Percentiles rank a stretch among this genome's conserved stretches.
Evolutionary conservation across 2,329 filamentous ascomycete genomes (phyloP).

Genomic region (Metarhizium brunneum): DNA sequence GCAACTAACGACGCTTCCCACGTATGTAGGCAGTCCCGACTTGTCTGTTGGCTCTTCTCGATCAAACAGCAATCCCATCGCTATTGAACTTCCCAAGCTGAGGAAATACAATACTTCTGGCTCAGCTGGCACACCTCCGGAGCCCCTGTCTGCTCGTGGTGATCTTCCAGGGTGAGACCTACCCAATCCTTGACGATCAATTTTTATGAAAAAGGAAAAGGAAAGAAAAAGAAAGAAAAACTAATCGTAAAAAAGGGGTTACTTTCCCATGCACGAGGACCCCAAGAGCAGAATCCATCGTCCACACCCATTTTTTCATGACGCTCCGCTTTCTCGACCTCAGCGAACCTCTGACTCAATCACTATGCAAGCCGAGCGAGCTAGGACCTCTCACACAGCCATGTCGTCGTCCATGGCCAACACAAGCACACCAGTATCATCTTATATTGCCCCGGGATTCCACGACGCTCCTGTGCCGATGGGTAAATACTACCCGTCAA

Average conservation of each 20-base stretch:
- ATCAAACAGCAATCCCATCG: conserved; percentile 37
- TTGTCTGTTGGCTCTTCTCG: conserved; percentile 9
- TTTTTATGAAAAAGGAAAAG: not conserved
- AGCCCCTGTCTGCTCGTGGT: conserved; percentile 47
- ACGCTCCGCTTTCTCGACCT: conserved; percentile 28
- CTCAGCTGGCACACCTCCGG: conserved; percentile 33
- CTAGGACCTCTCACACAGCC: conserved; percentile 10
- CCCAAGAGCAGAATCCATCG: conserved; percentile 35
- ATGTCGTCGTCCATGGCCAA: conserved; percentile 12
- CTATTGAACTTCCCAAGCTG: conserved; percentile 38
- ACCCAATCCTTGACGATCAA: not conserved
- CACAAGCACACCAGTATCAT: conserved; percentile 36
- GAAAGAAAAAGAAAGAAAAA: not conserved
- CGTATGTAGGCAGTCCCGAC: conserved; percentile 3
- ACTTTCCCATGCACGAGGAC: conserved; percentile 53
- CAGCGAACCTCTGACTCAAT: conserved; percentile 22
- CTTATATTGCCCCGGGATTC: conserved; percentile 41
- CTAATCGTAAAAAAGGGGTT: conserved; percentile 34
- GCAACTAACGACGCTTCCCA: not conserved
- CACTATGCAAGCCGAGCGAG: conserved; percentile 16
- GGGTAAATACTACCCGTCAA: conserved; percentile 56
- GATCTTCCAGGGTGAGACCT: conserved; percentile 46
- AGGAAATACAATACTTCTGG: conserved; percentile 28
- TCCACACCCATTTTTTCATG: conserved; percentile 42
- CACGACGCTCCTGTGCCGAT: conserved; percentile 40